Base-by-base conservation (phyloP, 768 basidiomycete genomes). In the Boletus barrowsii region DNA sequence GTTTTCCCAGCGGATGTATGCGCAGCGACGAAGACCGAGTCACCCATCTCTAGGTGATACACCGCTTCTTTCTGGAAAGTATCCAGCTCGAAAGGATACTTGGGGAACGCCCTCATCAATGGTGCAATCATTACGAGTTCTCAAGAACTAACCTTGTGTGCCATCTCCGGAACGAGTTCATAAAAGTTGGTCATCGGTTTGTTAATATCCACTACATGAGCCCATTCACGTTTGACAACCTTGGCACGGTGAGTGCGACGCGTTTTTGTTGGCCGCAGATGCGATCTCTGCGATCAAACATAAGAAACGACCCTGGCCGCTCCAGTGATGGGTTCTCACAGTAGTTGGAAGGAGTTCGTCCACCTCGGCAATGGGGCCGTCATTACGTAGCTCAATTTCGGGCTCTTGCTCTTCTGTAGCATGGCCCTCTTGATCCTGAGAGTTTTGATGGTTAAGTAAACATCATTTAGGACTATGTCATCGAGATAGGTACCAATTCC, bases 1-100 rank as follows among this genome's bases (percentile, higher is more conserved):
- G 97, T 99, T 73, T 99, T 99, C 33, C 97, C 97, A 15, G 97
- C 97, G n/a, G 92, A 95, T 4, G 97, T 99, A 73, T 99, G 97
- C 6, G 97, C 97, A 14, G 97, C 97, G n/a, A 99, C 95, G 68
- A 99, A 99, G 17, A 99, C 96, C 13, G 93, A 96, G 61, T 99
- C 92, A 10, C 95, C 97, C 78, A 90, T 84, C 70, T 99, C 97
- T 17, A 99, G 79, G 71, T 97, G 94, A 71, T 97, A 97, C 8
- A 98, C 92, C 2, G 97, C 97, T 68, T 98, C 93, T 69, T 98
- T 98, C 71, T 99, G 97, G 75, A 98, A 99, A 0, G 88, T 95
- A 70, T 99, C 97, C 30, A 99, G 80, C 67, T 97, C 93, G 72
- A 99, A 99, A n/a, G 97, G 95, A 73, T 98, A 99, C 94, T 93